Percentiles rank a stretch among this genome's conserved stretches.
phyloP scores from a whole-genome alignment of 1,284 basidiomycete species.

The Ganoderma sinense region DNA sequence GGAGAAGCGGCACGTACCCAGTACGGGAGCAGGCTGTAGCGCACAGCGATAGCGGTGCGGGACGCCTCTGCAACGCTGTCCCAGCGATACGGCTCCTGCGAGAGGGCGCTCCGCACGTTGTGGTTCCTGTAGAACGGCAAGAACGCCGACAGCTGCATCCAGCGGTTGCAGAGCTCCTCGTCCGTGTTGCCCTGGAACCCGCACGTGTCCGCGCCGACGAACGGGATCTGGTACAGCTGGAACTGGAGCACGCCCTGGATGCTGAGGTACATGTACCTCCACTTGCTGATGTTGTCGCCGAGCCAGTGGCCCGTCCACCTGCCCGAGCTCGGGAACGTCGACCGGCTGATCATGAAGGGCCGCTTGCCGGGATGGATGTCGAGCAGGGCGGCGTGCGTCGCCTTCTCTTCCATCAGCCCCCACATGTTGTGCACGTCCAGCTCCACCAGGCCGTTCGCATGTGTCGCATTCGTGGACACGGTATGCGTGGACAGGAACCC shows the following conservation, averaged over 20 bases:
- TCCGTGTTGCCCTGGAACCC: constrained; percentile 70
- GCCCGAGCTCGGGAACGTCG: constrained; percentile 76
- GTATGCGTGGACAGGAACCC: constrained; percentile 57
- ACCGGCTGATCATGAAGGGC: constrained; percentile 72
- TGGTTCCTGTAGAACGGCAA: constrained; percentile 80
- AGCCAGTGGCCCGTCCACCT: constrained; percentile 65
- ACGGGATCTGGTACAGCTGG: constrained; percentile 78
- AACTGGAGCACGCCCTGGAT: constrained; percentile 81
- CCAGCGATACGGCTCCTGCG: constrained; percentile 83
- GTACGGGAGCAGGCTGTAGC: constrained; percentile 77
- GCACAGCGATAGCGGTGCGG: constrained; percentile 69
- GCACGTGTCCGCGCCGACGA: constrained; percentile 68
- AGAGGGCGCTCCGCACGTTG: constrained; percentile 65
- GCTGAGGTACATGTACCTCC: constrained; percentile 66
- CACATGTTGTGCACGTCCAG: constrained; percentile 73
- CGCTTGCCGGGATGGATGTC: constrained; percentile 60
- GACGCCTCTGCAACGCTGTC: constrained; percentile 78
- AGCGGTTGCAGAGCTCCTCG: constrained; percentile 84
- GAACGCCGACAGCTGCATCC: constrained; percentile 84
- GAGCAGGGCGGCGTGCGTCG: constrained; percentile 63
- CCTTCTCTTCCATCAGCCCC: constrained; percentile 70
- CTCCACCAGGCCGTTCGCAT: constrained; percentile 60
- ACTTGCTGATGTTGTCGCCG: constrained; percentile 69
- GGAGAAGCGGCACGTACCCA: constrained; percentile 53
- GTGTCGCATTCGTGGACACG: constrained; percentile 67